These are phyloP conservation scores for Mycena haematopus DNA, from an alignment of 768 basidiomycete genomes.

Conservation along the genomic window DNA sequence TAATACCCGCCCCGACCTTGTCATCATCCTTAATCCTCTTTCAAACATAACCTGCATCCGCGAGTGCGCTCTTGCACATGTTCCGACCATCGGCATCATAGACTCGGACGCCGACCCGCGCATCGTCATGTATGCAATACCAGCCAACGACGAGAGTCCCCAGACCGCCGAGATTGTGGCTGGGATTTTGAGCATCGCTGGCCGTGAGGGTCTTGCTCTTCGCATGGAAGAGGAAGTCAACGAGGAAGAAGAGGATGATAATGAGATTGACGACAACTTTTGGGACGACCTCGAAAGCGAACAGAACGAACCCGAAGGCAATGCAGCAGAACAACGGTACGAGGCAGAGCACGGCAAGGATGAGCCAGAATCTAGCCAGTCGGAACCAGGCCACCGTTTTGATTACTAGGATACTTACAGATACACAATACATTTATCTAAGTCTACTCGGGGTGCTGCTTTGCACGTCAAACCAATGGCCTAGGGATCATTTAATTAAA, in stretches of 20 bases:
- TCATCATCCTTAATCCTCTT: slow-evolving; percentile 90
- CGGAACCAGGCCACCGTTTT: slow-evolving; percentile 18
- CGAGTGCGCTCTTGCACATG: slow-evolving; percentile 87
- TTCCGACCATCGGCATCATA: slow-evolving; percentile 93
- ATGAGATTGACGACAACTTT: slow-evolving; percentile 3
- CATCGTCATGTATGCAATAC: slow-evolving; percentile 97
- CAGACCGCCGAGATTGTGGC: slow-evolving; percentile 90
- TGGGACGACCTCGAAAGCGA: slow-evolving; percentile 17
- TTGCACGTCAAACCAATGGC: slow-evolving; percentile 64
- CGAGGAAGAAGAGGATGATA: slow-evolving; percentile 33
- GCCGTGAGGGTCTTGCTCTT: slow-evolving; percentile 72
- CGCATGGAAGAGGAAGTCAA: slow-evolving; percentile 41
- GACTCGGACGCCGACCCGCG: slow-evolving; percentile 97
- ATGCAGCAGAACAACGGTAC: not conserved
- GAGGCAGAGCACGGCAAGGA: not conserved
- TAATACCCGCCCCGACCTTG: slow-evolving; percentile 82
- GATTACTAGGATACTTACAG: slow-evolving; percentile 12
- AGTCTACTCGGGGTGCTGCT: slow-evolving; percentile 23
- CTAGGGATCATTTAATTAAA: slow-evolving; percentile 42
- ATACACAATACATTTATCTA: slow-evolving; percentile 21
- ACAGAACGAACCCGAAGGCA: not conserved
- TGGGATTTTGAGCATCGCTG: slow-evolving; percentile 89
- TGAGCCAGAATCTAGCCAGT: not conserved
- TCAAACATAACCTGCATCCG: slow-evolving; percentile 85
- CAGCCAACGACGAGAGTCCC: slow-evolving; percentile 95